These are phyloP conservation scores for Apostasia shenzhenica DNA, from an alignment of 106 monocot genomes.

Conservation along the genomic window DNA sequence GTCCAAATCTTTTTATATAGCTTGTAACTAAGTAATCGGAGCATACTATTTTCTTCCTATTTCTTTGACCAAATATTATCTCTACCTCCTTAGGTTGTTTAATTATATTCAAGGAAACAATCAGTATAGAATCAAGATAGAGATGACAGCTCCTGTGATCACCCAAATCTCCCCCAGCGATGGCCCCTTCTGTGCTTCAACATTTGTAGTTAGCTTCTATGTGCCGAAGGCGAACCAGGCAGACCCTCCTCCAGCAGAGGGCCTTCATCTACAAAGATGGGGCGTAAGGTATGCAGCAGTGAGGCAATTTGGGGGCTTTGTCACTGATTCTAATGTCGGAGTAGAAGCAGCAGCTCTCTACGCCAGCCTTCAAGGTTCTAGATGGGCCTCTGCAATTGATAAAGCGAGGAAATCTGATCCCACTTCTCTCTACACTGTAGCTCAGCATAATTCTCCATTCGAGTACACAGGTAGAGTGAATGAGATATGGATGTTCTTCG, in stretches of 20 bases:
- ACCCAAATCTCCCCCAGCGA: constrained; percentile 68
- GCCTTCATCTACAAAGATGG: constrained; percentile 67
- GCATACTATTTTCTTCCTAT: background rate
- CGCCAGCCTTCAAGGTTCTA: constrained; percentile 47
- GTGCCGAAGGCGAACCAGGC: constrained; percentile 62
- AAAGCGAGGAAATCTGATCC: constrained; percentile 31
- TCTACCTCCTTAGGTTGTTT: constrained; percentile 34
- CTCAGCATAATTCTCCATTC: constrained; percentile 86
- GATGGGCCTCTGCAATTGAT: constrained; percentile 48
- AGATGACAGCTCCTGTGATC: constrained; percentile 85
- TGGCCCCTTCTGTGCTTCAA: constrained; percentile 76
- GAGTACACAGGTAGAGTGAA: constrained; percentile 74
- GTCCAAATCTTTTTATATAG: background rate
- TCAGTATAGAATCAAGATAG: constrained; percentile 48
- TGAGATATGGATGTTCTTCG: constrained; percentile 80
- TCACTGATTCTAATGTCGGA: constrained; percentile 38
- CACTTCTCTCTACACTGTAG: constrained; percentile 42
- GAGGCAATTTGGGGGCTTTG: constrained; percentile 77
- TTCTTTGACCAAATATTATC: background rate
- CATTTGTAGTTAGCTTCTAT: constrained; percentile 83
- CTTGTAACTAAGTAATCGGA: background rate
- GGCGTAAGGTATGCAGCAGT: constrained; percentile 45
- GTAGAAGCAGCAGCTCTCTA: constrained; percentile 57
- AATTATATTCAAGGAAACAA: constrained; percentile 80
- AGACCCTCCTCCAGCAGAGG: constrained; percentile 63